A percentile compares a stretch with the other conserved stretches of the same genome.
Evolutionary conservation across 257 asterid genomes (phyloP).

Genomic region (Salvia splendens): DNA sequence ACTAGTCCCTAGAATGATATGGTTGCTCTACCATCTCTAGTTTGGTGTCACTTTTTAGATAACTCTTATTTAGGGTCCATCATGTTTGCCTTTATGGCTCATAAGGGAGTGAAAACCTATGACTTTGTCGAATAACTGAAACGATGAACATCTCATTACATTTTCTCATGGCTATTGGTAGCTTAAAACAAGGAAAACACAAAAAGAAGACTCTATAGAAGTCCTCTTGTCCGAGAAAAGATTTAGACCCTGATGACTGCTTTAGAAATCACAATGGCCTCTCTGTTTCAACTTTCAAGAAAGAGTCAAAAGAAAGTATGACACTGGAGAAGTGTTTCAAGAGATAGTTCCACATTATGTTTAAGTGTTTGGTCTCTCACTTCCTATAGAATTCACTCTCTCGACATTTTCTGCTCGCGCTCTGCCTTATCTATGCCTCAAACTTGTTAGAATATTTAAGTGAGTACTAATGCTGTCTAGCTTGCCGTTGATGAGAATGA

Average conservation of each 20-base stretch:
- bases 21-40: neutral
- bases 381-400: neutral
- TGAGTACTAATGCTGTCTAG: neutral
- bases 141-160: neutral
- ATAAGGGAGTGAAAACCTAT: neutral
- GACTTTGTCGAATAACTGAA: neutral
- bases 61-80: too few species aligned
- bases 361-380: neutral
- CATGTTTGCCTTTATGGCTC: neutral
- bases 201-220: neutral
- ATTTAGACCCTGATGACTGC: neutral
- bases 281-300: neutral
- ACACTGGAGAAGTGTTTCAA: neutral
- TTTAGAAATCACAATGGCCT: neutral
- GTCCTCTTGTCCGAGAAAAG: neutral
- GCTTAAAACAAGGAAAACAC: neutral
- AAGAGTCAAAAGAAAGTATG: neutral
- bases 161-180: neutral
- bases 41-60: too few species aligned
- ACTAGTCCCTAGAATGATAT: neutral
- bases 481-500: slow-evolving; percentile 3
- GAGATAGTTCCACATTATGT: neutral
- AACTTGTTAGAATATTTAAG: neutral
- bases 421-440: neutral
- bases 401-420: neutral